Evolutionary conservation across 805 yeast species (phyloP).

Genomic region (Brettanomyces naardenensis): DNA sequence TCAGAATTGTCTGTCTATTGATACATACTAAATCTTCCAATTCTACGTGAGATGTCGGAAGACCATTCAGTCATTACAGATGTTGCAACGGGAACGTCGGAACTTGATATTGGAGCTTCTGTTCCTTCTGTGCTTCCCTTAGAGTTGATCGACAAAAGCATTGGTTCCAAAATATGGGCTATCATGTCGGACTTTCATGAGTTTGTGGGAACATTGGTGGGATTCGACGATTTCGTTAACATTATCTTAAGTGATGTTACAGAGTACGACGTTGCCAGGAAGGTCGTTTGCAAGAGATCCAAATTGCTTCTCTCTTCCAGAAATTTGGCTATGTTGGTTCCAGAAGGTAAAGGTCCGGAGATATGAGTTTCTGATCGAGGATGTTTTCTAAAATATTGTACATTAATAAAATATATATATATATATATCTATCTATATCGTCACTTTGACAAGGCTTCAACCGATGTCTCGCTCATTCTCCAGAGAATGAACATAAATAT

Average conservation of each 20-base stretch:
- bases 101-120: no score
- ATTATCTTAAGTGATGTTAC: constrained; percentile 78
- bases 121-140: constrained; percentile 46
- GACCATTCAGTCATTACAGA: no score
- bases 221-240: constrained; percentile 94
- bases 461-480: constrained; percentile 55
- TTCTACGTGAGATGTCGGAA: no score
- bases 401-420: constrained; percentile 2
- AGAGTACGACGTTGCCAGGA: constrained; percentile 39
- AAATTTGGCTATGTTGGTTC: constrained; percentile 58
- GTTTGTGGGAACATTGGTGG: constrained; percentile 81
- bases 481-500: constrained; percentile 66
- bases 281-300: constrained; percentile 40
- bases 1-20: no score
- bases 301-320: constrained; percentile 67
- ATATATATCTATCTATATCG: not conserved
- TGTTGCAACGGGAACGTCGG: no score
- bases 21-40: no score
- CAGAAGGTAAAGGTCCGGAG: constrained; percentile 36
- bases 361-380: not conserved
- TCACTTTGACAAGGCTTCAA: constrained; percentile 35
- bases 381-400: not conserved
- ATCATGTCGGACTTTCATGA: constrained; percentile 60
- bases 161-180: constrained; percentile 74
- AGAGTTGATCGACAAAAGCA: constrained; percentile 81